Conservation (phyloP, 345 rosid genomes). For the Alliaria petiolata region DNA sequence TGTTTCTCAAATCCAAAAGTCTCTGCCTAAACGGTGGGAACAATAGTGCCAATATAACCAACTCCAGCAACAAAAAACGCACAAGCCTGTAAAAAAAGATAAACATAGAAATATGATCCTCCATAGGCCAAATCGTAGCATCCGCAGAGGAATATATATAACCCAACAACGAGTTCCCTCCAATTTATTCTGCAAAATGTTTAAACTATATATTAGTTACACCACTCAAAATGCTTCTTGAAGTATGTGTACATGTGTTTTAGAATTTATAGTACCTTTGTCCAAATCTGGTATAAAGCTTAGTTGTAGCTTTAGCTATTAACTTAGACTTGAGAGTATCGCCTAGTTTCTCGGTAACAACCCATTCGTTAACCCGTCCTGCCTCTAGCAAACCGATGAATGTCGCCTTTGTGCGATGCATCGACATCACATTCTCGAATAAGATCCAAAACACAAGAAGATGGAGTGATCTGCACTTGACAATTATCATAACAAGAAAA, state of each 20-base stretch:
- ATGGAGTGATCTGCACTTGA: conserved; percentile 49
- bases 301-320: conserved; percentile 42
- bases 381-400: conserved; percentile 70
- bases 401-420: conserved; percentile 63
- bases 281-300: conserved; percentile 48
- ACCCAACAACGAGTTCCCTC: conserved; percentile 69
- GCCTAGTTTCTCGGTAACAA: conserved; percentile 87
- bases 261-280: conserved; percentile 47
- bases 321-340: conserved; percentile 59
- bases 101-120: conserved; percentile 60
- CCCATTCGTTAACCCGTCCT: conserved; percentile 93
- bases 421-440: conserved; percentile 60
- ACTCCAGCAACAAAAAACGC: conserved; percentile 80
- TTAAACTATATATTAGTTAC: neutral
- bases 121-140: conserved; percentile 69
- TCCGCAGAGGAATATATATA: conserved; percentile 66
- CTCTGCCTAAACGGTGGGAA: conserved; percentile 33
- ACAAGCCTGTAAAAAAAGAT: conserved; percentile 58
- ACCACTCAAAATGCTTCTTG: neutral
- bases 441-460: conserved; percentile 53
- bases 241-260: neutral
- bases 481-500: neutral
- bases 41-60: conserved; percentile 73
- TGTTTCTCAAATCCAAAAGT: neutral
- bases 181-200: conserved; percentile 44